These are phyloP conservation scores for Papiliotrema nemorosa DNA, from an alignment of 1,284 basidiomycete genomes.

Conservation along the genomic window DNA sequence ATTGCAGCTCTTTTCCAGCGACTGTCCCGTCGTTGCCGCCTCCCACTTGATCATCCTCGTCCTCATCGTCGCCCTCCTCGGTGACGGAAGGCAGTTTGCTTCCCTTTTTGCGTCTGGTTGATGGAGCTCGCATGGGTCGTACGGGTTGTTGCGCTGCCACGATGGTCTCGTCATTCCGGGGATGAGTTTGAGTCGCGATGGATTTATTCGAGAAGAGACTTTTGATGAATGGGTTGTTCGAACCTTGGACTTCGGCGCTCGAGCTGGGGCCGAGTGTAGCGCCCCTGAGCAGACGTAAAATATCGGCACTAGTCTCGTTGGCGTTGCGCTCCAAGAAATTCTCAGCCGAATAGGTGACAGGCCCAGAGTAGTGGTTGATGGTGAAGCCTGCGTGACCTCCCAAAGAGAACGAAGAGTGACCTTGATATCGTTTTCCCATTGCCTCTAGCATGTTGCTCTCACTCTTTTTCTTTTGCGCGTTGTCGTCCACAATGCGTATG, in stretches of 20 bases:
- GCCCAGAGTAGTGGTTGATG: constrained; percentile 84
- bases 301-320: constrained; percentile 87
- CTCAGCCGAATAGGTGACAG: constrained; percentile 87
- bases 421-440: constrained; percentile 89
- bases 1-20: constrained; percentile 58
- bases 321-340: constrained; percentile 85
- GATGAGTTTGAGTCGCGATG: constrained; percentile 85
- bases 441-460: constrained; percentile 93
- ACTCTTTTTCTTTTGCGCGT: constrained; percentile 85
- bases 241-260: constrained; percentile 61
- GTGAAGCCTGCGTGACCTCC: constrained; percentile 86
- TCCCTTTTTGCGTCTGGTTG: constrained; percentile 72
- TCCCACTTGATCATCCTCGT: constrained; percentile 56
- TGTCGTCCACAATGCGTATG: constrained; percentile 96
- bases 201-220: constrained; percentile 82
- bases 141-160: constrained; percentile 89
- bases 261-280: constrained; percentile 19
- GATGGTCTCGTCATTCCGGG: constrained; percentile 87
- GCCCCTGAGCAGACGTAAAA: constrained; percentile 81
- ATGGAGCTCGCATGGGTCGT: constrained; percentile 88
- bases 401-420: constrained; percentile 83
- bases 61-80: no score
- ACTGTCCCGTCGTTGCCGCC: constrained; percentile 42
- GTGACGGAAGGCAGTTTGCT: constrained; percentile 54
- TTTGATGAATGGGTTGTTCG: constrained; percentile 85